Evolutionary conservation across 164 flowering plant genomes (phyloP).

Genomic region (Echeveria elegans): DNA sequence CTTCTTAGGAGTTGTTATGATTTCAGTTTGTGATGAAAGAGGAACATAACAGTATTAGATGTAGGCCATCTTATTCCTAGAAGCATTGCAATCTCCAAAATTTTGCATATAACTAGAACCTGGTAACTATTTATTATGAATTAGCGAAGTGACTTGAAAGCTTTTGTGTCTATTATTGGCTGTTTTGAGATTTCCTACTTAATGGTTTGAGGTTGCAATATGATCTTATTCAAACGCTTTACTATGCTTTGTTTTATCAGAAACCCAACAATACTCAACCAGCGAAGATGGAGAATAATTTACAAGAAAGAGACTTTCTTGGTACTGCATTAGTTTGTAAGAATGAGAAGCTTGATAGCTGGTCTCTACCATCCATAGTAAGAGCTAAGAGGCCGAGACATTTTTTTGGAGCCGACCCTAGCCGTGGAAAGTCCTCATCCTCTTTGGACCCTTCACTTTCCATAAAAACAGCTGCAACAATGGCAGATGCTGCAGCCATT

Average conservation of each 20-base stretch:
- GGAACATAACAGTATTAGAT: not conserved
- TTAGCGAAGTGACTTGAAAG: not conserved
- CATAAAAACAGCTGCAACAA: constrained; percentile 1
- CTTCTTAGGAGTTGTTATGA: no score
- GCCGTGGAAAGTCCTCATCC: not conserved
- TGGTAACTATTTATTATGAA: not conserved
- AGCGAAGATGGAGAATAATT: not conserved
- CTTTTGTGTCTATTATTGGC: not conserved
- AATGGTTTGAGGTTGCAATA: not conserved
- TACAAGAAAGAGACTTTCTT: not conserved
- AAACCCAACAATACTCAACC: constrained; percentile 1
- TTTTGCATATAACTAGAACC: not conserved
- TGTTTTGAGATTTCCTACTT: not conserved
- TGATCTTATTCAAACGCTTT: not conserved
- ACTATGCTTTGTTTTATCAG: constrained; percentile 1
- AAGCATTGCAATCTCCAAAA: not conserved
- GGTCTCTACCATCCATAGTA: constrained; percentile 9
- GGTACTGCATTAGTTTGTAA: constrained; percentile 1
- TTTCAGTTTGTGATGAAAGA: not conserved
- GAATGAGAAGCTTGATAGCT: constrained; percentile 7
- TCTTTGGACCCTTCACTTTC: constrained; percentile 1
- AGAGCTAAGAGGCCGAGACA: constrained; percentile 7
- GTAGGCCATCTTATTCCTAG: not conserved
- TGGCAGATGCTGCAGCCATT: constrained; percentile 15
- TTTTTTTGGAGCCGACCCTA: not conserved